Evolutionary conservation across 306 rosid genomes (phyloP).

Genomic region (Elaeagnus macrophylla): DNA sequence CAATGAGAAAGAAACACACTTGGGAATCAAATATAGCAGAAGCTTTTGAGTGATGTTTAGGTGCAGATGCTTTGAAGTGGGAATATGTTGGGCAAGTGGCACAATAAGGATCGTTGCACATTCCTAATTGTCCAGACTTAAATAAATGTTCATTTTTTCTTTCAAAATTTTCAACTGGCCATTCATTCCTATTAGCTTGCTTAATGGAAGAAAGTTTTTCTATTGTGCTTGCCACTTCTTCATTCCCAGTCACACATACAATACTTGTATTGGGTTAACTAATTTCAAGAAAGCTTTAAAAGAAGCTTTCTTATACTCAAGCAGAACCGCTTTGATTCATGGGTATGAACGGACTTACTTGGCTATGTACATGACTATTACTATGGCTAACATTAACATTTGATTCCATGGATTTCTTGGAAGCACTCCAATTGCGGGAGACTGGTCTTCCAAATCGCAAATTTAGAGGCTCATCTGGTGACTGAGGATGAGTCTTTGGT

Average conservation of each 20-base stretch:
- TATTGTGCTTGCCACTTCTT: conserved; percentile 20
- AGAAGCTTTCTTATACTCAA: too few relatives aligned
- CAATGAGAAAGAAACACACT: conserved; percentile 33
- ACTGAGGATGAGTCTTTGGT: conserved; percentile 23
- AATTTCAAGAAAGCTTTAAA: conserved; percentile 23
- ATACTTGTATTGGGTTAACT: conserved; percentile 22
- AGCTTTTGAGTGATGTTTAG: conserved; percentile 26
- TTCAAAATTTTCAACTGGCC: conserved; percentile 28
- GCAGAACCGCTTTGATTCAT: too few relatives aligned
- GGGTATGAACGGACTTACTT: conserved; percentile 38
- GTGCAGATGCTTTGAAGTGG: conserved; percentile 35
- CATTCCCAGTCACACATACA: conserved; percentile 37
- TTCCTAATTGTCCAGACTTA: conserved; percentile 80
- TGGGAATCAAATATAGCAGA: conserved; percentile 41
- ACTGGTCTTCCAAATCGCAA: conserved; percentile 30
- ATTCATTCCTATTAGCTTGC: conserved; percentile 20
- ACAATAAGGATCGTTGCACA: conserved; percentile 90
- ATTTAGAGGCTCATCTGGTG: conserved; percentile 22
- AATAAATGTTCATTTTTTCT: conserved; percentile 57
- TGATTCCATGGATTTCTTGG: conserved; percentile 36
- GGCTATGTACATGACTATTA: conserved; percentile 66
- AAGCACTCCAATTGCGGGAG: conserved; percentile 52
- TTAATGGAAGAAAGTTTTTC: conserved; percentile 31
- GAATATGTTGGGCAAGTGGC: conserved; percentile 74
- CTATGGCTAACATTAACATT: conserved; percentile 40